Evolutionary conservation across 805 yeast genomes (phyloP).

Genomic region (Starmerella sirachaensis): DNA sequence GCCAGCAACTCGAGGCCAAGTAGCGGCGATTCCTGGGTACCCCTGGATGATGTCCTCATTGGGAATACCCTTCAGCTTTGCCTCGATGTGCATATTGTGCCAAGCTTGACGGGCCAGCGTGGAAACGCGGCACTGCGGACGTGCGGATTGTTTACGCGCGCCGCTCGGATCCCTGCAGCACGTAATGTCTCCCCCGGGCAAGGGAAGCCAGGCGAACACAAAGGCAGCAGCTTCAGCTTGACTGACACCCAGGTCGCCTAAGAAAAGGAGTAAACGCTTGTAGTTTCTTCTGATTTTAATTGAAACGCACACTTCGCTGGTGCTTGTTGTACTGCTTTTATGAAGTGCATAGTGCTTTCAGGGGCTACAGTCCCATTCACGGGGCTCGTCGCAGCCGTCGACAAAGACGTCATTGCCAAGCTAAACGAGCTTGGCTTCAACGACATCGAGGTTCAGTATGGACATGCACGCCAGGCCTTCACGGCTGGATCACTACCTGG

Average conservation of each 20-base stretch:
- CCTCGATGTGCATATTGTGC: constrained; percentile 16
- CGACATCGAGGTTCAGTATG: constrained; percentile 48
- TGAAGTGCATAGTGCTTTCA: constrained; percentile 48
- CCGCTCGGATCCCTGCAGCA: too few relatives aligned
- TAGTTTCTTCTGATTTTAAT: too few relatives aligned
- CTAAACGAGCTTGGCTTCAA: constrained; percentile 33
- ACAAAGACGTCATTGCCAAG: constrained; percentile 30
- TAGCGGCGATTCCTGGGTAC: constrained; percentile 34
- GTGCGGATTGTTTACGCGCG: too few relatives aligned
- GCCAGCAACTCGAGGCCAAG: constrained; percentile 33
- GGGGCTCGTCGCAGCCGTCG: constrained; percentile 38
- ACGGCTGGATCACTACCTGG: constrained; percentile 12
- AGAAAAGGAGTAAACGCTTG: too few relatives aligned
- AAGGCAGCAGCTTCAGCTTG: too few relatives aligned
- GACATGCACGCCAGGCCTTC: constrained; percentile 31
- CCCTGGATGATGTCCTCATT: constrained; percentile 34
- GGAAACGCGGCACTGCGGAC: too few relatives aligned
- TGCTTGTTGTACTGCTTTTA: neutral
- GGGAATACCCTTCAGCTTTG: constrained; percentile 28
- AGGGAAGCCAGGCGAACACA: too few relatives aligned
- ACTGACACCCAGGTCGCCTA: too few relatives aligned
- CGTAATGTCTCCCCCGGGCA: too few relatives aligned
- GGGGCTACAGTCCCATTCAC: constrained; percentile 87
- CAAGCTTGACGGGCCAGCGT: neutral
- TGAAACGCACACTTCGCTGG: too few relatives aligned